Evolutionary conservation across 208 protist genomes (phyloP).

Genomic region (Leishmania mexicana): DNA sequence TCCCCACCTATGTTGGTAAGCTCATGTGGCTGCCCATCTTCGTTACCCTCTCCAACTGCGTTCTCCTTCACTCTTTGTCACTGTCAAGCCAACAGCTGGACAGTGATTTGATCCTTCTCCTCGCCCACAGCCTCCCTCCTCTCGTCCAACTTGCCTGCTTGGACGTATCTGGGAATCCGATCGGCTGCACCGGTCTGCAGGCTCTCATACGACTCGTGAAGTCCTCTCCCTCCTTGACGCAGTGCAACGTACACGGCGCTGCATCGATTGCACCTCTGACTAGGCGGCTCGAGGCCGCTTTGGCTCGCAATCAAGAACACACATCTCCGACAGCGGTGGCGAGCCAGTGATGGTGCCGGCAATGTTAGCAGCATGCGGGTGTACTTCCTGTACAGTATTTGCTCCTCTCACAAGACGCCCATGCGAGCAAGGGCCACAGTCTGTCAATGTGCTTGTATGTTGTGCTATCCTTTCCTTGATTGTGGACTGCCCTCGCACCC

Average conservation of each 20-base stretch:
- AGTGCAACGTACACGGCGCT: conserved; percentile 40
- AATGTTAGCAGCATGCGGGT: neutral
- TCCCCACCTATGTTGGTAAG: conserved; percentile 42
- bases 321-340: neutral
- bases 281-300: conserved; percentile 38
- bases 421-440: neutral
- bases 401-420: neutral
- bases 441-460: neutral
- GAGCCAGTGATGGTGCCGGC: neutral
- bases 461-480: neutral
- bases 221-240: conserved; percentile 29
- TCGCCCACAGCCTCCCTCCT: conserved; percentile 35
- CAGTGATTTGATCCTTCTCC: conserved; percentile 43
- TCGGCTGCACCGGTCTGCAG: conserved; percentile 54
- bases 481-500: neutral
- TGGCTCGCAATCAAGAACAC: conserved; percentile 29
- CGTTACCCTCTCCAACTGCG: conserved; percentile 45
- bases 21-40: conserved; percentile 44
- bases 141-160: conserved; percentile 32
- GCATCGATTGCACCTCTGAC: conserved; percentile 35
- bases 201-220: conserved; percentile 43
- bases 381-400: neutral
- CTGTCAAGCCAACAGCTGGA: conserved; percentile 43
- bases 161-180: conserved; percentile 70
- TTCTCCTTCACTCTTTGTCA: conserved; percentile 41